Conservation (phyloP, 2,329 filamentous ascomycete species). For the Colletotrichum tropicicola region DNA sequence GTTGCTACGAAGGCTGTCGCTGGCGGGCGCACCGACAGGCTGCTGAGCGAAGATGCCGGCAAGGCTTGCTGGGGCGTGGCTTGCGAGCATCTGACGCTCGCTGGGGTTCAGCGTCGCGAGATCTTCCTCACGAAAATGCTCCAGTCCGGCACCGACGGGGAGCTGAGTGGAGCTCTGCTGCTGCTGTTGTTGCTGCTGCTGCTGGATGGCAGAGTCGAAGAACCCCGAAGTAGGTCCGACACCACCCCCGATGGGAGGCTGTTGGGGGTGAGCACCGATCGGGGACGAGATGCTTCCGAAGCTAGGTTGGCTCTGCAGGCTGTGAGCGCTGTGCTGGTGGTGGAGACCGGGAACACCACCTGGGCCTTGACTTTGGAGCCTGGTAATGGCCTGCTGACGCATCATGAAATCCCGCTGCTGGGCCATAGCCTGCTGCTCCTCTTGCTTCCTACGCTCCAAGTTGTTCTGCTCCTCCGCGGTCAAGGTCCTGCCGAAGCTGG, state of each 20-base stretch:
- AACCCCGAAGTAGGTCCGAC: conserved; percentile 72
- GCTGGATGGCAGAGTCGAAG: conserved; percentile 66
- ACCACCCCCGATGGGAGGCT: conserved; percentile 58
- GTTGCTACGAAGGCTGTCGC: conserved; percentile 53
- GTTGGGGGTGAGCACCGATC: conserved; percentile 61
- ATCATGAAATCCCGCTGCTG: conserved; percentile 93
- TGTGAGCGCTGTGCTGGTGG: conserved; percentile 94
- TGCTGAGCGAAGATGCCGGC: conserved; percentile 42
- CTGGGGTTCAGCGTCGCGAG: conserved; percentile 69
- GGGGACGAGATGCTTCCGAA: conserved; percentile 96
- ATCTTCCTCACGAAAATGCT: conserved; percentile 76
- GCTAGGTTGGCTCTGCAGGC: conserved; percentile 95
- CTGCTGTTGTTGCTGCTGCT: background rate
- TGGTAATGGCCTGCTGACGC: conserved; percentile 81
- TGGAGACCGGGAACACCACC: conserved; percentile 64
- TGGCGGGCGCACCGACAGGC: conserved; percentile 45
- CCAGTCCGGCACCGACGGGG: conserved; percentile 43
- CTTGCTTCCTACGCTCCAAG: conserved; percentile 93
- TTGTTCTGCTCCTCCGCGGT: conserved; percentile 99
- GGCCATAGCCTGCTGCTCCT: conserved; percentile 97
- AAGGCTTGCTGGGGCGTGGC: conserved; percentile 40
- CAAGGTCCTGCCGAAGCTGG: conserved; percentile 93
- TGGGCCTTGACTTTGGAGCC: conserved; percentile 44
- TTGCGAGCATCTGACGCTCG: conserved; percentile 63
- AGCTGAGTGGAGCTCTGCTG: conserved; percentile 48